These are phyloP conservation scores for Penicillium sp. DNA, from an alignment of 2,329 filamentous ascomycete genomes.

Conservation along the genomic window DNA sequence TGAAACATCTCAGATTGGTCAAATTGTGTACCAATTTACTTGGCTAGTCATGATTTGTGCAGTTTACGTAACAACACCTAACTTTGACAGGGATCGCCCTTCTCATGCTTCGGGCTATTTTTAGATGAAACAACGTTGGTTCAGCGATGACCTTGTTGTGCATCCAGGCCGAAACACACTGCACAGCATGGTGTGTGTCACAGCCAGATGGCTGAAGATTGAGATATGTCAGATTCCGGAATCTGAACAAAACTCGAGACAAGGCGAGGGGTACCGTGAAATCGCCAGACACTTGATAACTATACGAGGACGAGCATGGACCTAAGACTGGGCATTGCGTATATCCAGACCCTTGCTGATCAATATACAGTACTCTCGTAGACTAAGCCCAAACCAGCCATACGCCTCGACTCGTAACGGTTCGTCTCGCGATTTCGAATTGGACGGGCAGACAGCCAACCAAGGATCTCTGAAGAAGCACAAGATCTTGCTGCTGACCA, in stretches of 20 bases:
- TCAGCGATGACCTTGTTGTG: neutral
- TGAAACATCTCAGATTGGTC: neutral
- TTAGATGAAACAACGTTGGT: neutral
- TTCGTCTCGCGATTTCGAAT: neutral
- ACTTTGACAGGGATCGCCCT: neutral
- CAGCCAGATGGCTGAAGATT: too few relatives aligned
- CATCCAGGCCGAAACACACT: neutral
- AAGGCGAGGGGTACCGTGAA: neutral
- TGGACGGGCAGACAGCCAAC: neutral
- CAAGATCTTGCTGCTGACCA: neutral
- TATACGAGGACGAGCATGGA: neutral
- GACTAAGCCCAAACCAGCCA: neutral
- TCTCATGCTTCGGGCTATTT: neutral
- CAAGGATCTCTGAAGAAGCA: neutral
- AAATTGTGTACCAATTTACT: neutral
- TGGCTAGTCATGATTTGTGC: neutral
- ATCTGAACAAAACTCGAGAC: too few relatives aligned
- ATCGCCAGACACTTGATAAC: neutral
- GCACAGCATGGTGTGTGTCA: neutral
- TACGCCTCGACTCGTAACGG: neutral
- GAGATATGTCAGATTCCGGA: neutral
- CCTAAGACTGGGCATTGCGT: too few relatives aligned
- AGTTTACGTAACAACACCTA: neutral
- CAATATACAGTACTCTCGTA: neutral
- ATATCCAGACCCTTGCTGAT: neutral